Evolutionary conservation across 2,329 filamentous ascomycete species (phyloP).

Genomic region (Trichoderma brevicompactum): DNA sequence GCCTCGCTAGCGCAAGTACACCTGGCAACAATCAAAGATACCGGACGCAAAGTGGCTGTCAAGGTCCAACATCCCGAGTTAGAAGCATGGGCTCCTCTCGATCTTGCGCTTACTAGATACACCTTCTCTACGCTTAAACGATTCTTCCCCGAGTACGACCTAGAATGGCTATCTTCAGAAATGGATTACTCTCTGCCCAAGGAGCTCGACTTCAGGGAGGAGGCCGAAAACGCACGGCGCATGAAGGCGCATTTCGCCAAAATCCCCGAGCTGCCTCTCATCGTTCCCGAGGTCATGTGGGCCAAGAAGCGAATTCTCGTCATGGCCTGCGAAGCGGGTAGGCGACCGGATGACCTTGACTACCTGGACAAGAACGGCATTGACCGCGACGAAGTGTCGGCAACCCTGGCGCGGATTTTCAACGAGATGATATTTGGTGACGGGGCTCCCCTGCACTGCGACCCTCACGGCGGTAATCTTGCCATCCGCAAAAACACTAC

Average conservation of each 20-base stretch:
- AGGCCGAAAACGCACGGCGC: slow-evolving; percentile 81
- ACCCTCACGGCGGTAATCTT: slow-evolving; percentile 95
- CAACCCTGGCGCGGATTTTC: slow-evolving; percentile 87
- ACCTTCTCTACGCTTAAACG: slow-evolving; percentile 88
- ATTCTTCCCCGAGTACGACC: slow-evolving; percentile 96
- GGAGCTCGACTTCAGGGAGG: slow-evolving; percentile 86
- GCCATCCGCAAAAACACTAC: slow-evolving; percentile 79
- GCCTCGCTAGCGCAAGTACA: slow-evolving; percentile 96
- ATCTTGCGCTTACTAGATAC: slow-evolving; percentile 82
- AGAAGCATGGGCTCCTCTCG: slow-evolving; percentile 86
- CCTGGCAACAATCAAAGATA: slow-evolving; percentile 79
- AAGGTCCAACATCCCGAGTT: slow-evolving; percentile 94
- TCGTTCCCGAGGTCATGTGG: slow-evolving; percentile 91
- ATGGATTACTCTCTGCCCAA: slow-evolving; percentile 90
- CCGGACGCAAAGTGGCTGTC: slow-evolving; percentile 85
- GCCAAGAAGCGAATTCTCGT: slow-evolving; percentile 87
- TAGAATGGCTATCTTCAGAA: slow-evolving; percentile 93
- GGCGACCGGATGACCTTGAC: slow-evolving; percentile 83
- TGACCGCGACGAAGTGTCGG: slow-evolving; percentile 93
- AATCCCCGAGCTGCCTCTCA: slow-evolving; percentile 74
- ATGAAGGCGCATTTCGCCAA: slow-evolving; percentile 80
- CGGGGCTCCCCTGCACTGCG: slow-evolving; percentile 88
- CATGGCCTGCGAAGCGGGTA: slow-evolving; percentile 90
- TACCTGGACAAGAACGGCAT: slow-evolving; percentile 87
- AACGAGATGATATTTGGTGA: slow-evolving; percentile 99